Conservation (phyloP, 2,329 filamentous ascomycete genomes). For the Diaporthe helianthi region DNA sequence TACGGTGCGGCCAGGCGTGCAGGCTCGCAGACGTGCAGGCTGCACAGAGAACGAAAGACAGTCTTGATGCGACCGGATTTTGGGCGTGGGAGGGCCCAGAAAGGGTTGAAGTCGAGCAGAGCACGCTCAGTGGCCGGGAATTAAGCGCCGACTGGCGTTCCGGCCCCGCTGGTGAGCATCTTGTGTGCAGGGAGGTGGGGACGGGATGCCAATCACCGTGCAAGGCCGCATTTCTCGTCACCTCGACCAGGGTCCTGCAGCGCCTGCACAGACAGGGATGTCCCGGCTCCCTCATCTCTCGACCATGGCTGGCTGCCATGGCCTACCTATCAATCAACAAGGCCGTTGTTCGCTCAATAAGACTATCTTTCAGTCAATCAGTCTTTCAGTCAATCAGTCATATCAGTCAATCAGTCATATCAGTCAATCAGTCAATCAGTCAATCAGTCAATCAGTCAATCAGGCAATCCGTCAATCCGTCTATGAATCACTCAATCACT, state of each 20-base stretch:
- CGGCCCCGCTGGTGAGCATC: constrained; percentile 24
- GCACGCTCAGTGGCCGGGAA: constrained; percentile 20
- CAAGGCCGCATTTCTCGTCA: constrained; percentile 22
- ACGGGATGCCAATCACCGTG: constrained; percentile 9
- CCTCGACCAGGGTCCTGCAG: constrained; percentile 23
- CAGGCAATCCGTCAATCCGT: neutral
- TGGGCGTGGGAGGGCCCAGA: constrained; percentile 18
- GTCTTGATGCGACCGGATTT: constrained; percentile 21
- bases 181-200: constrained; percentile 23
- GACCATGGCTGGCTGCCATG: no score
- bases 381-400: neutral
- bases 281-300: constrained; percentile 25
- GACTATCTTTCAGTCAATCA: no score
- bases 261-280: constrained; percentile 10
- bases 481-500: no score
- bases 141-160: constrained; percentile 27
- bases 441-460: neutral
- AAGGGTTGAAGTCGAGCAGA: constrained; percentile 19
- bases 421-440: neutral
- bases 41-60: constrained; percentile 12
- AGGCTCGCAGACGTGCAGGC: neutral
- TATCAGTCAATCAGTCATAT: neutral
- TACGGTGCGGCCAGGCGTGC: neutral
- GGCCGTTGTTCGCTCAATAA: neutral
- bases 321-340: constrained; percentile 9